A percentile compares a stretch with the other conserved stretches of the same genome.
phyloP scores from a whole-genome alignment of 192 early-diverging fungal species.

The Lunasporangiospora selenospora region DNA sequence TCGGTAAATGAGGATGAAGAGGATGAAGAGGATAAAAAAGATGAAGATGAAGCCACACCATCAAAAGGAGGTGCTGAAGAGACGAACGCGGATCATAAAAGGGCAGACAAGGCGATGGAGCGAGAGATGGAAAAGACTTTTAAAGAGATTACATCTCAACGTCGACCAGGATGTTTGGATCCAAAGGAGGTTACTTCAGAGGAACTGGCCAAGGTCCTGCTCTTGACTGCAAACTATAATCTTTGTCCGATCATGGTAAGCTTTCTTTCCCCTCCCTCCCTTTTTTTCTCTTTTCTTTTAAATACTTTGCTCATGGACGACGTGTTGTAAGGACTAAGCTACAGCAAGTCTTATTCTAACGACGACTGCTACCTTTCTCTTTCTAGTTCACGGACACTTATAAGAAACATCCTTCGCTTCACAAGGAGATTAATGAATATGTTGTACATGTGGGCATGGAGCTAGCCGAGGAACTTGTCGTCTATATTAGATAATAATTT shows the following conservation, averaged over 20 bases:
- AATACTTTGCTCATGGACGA: neutral
- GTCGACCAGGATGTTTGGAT: slow-evolving; percentile 32
- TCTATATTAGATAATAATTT: too few relatives aligned
- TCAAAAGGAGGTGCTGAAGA: neutral
- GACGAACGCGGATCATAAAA: neutral
- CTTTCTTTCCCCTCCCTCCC: neutral
- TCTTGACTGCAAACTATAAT: slow-evolving; percentile 10
- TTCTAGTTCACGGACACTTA: slow-evolving; percentile 24
- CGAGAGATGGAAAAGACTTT: slow-evolving; percentile 9
- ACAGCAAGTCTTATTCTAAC: neutral
- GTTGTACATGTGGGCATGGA: too few relatives aligned
- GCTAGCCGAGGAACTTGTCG: too few relatives aligned
- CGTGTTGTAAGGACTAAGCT: neutral
- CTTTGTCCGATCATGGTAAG: slow-evolving; percentile 35
- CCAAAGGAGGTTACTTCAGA: neutral
- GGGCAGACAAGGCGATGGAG: slow-evolving; percentile 2
- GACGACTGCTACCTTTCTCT: neutral
- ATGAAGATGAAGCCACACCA: slow-evolving; percentile 15
- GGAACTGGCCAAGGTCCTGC: slow-evolving; percentile 12
- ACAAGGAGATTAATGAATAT: neutral
- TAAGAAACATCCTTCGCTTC: too few relatives aligned
- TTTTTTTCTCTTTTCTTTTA: neutral
- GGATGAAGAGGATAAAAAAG: neutral
- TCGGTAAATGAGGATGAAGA: slow-evolving; percentile 15
- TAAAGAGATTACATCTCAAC: neutral